These are phyloP conservation scores for Pistacia vera DNA, from an alignment of 345 rosid genomes.

Conservation along the genomic window DNA sequence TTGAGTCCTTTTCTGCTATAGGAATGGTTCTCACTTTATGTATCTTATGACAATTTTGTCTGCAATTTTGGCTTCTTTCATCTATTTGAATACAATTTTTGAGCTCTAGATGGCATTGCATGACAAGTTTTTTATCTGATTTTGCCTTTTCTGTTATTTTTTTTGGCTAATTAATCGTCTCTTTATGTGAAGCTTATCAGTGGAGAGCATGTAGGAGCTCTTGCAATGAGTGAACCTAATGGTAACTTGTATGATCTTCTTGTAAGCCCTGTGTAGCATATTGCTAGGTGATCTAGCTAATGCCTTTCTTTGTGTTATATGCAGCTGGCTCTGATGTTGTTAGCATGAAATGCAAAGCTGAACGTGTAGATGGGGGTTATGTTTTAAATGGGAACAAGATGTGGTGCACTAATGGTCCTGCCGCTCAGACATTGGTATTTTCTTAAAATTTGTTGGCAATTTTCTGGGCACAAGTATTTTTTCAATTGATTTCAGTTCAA, in stretches of 20 bases:
- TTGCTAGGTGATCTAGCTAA: conserved; percentile 12
- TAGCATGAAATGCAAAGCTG: conserved; percentile 97
- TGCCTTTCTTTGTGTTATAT: conserved; percentile 6
- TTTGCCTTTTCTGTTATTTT: neutral
- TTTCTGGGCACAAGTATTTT: neutral
- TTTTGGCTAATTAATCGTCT: conserved; percentile 16
- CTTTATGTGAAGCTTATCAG: conserved; percentile 76
- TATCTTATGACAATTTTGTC: neutral
- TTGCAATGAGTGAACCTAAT: conserved; percentile 98
- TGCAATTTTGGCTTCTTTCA: neutral
- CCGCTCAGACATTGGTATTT: conserved; percentile 88
- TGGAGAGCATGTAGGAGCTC: conserved; percentile 97
- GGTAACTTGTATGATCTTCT: conserved; percentile 46
- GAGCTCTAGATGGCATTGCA: neutral
- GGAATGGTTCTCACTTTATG: neutral
- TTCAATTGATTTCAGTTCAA: neutral
- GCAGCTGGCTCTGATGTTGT: conserved; percentile 97
- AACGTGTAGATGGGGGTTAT: conserved; percentile 83
- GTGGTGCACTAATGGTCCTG: conserved; percentile 99
- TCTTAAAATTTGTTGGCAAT: neutral
- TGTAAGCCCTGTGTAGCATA: neutral
- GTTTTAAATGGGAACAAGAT: conserved; percentile 83
- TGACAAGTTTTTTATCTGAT: neutral
- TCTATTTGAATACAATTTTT: neutral
- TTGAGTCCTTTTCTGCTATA: neutral